Conservation (phyloP, 495 filamentous ascomycete genomes). For the Xylaria longipes region DNA sequence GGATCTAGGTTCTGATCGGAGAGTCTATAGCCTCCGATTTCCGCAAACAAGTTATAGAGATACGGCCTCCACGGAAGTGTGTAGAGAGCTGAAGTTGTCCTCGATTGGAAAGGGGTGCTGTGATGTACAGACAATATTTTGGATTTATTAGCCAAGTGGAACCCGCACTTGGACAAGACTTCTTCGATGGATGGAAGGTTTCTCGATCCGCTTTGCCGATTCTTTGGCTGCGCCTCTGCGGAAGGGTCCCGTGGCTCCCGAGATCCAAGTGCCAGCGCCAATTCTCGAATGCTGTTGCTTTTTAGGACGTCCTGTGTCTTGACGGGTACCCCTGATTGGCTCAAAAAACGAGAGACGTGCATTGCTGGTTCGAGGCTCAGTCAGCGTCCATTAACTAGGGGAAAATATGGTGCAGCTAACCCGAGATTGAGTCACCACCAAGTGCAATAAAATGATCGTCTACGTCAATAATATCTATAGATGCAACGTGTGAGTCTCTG, state of each 20-base stretch:
- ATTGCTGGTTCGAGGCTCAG: neutral
- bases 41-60: slow-evolving; percentile 14
- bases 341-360: slow-evolving; percentile 14
- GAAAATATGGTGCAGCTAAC: neutral
- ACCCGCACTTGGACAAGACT: neutral
- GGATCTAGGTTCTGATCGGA: neutral
- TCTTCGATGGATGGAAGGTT: slow-evolving; percentile 1
- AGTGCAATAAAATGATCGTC: slow-evolving; percentile 61
- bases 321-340: slow-evolving; percentile 6
- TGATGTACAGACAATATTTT: slow-evolving; percentile 14
- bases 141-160: neutral
- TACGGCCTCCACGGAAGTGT: neutral
- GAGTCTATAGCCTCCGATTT: slow-evolving; percentile 2
- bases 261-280: slow-evolving; percentile 4
- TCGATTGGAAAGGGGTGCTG: slow-evolving; percentile 14
- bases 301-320: slow-evolving; percentile 13
- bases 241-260: neutral
- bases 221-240: neutral
- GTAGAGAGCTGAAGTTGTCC: slow-evolving; percentile 7
- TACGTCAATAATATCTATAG: slow-evolving; percentile 43
- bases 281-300: slow-evolving; percentile 13
- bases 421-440: slow-evolving; percentile 69
- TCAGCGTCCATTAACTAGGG: neutral
- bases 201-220: neutral
- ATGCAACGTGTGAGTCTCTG: neutral